Evolutionary conservation across 345 rosid genomes (phyloP), one percentile per base, ranked within the genome.

Genomic region (Linum tenue): DNA sequence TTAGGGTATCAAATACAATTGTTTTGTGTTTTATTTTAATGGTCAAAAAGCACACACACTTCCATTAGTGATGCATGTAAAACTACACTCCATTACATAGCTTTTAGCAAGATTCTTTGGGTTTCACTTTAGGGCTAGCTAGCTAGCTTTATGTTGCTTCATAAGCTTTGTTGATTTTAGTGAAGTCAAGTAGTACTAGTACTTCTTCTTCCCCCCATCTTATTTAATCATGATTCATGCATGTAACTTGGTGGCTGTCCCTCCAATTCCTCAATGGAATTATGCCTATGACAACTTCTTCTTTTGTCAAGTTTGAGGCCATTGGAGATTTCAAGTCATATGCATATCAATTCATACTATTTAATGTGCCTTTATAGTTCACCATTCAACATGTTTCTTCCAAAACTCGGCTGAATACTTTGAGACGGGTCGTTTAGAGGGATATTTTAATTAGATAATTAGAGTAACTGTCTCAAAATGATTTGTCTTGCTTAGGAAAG

Each of bases 31-130:
- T 7, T 43, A 43, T 35, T 72, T 65, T 31, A 67, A 55, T 74
- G 76, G 88, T 88, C 88, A 88, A 88, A 84, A 86, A 84, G 85
- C 51, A 77, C 75, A 69, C 73, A 71, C 79, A 68, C 80, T 75
- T 75, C 81, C 80, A 82, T 86, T 82, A 77, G 83, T 88, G 89
- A 43, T 43, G 31, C 74, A 86, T 84, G 86, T 88, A 81, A 22
- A 22, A 80, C 89, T 79, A 86, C 79, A 81, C 83, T 86, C 88
- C 89, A 82, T 79, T 74, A 79, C 72, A 82, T 79, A 68, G 79
- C 95, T 83, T 88, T 88, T 88, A 80, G 76, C 81, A 77, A 84
- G 90, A 83, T 76, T 84, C 92, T 86, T 86, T 88, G 31, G 31
- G 76, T 72, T 73, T 66, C 77, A 59, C 87, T 83, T 79, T 81